Evolutionary conservation across 768 basidiomycete species (phyloP).

Genomic region (Hericium erinaceus): DNA sequence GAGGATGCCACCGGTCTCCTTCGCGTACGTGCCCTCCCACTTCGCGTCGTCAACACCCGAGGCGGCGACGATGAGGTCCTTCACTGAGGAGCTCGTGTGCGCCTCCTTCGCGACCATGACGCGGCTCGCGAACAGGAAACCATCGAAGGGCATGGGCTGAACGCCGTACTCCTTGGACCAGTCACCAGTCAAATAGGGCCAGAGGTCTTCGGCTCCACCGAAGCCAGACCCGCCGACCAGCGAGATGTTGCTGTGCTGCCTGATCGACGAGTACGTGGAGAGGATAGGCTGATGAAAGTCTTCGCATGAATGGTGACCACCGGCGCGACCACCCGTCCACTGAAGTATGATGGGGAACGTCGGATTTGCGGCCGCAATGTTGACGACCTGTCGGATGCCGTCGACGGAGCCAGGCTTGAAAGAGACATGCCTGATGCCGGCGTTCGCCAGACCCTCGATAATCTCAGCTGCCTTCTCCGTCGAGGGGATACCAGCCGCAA

Average conservation of each 20-base stretch:
- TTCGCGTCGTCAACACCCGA: constrained; percentile 81
- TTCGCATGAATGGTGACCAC: constrained; percentile 97
- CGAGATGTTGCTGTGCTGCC: constrained; percentile 79
- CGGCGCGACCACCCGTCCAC: constrained; percentile 98
- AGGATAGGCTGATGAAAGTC: constrained; percentile 97
- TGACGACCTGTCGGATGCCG: constrained; percentile 94
- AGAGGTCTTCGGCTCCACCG: constrained; percentile 89
- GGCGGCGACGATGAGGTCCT: constrained; percentile 93
- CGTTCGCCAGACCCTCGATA: constrained; percentile 68
- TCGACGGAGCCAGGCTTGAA: constrained; percentile 99
- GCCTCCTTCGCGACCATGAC: constrained; percentile 99
- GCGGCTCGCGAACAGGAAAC: constrained; percentile 90
- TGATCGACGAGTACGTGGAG: constrained; percentile 82
- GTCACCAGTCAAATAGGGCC: constrained; percentile 94
- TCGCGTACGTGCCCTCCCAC: constrained; percentile 93
- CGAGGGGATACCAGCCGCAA: constrained; percentile 93
- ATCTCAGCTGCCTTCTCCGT: constrained; percentile 98
- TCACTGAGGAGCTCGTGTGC: constrained; percentile 89
- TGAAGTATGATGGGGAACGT: constrained; percentile 97
- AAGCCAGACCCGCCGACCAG: constrained; percentile 95
- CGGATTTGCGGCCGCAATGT: constrained; percentile 88
- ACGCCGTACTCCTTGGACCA: constrained; percentile 81
- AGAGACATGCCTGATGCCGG: constrained; percentile 91
- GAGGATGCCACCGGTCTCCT: constrained; percentile 91
- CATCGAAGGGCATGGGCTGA: constrained; percentile 98